These are phyloP conservation scores for Musa balbisiana DNA, from an alignment of 202 grass and related monocot species.

Conservation along the genomic window DNA sequence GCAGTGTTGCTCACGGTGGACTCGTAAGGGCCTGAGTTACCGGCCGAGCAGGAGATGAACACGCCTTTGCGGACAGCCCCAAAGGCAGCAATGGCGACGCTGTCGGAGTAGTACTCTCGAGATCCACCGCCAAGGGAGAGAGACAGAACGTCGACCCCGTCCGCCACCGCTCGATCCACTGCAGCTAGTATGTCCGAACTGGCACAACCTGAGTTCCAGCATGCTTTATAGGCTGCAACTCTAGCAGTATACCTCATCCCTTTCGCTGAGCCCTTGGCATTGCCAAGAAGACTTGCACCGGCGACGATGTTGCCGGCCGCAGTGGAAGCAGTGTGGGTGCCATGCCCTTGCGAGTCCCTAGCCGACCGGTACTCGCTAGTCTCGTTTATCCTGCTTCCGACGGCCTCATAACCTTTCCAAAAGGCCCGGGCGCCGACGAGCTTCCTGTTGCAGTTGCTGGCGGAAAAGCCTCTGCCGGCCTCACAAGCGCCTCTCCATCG, in stretches of 20 bases:
- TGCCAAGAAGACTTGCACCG: conserved; percentile 4
- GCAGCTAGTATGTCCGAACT: conserved; percentile 10
- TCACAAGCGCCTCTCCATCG: conserved; percentile 14
- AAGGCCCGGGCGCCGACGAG: conserved; percentile 14
- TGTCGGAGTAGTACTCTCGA: conserved; percentile 5
- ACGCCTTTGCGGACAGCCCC: conserved; percentile 10
- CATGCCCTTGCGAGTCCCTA: conserved; percentile 6
- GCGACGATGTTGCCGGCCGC: not conserved
- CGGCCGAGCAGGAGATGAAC: conserved; percentile 18
- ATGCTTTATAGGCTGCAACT: conserved; percentile 15
- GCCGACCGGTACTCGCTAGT: conserved; percentile 6
- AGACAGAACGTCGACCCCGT: conserved; percentile 15
- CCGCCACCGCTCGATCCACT: conserved; percentile 6
- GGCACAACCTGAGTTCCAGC: conserved; percentile 7
- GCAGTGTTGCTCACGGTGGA: conserved; percentile 5
- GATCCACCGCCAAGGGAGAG: conserved; percentile 6
- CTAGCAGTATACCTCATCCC: conserved; percentile 6
- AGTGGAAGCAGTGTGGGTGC: conserved; percentile 17
- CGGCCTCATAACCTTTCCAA: conserved; percentile 12
- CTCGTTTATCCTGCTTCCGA: not conserved
- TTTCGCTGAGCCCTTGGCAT: not conserved
- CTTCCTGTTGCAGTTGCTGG: conserved; percentile 9
- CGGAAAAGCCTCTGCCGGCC: not conserved
- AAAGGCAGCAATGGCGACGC: conserved; percentile 8
- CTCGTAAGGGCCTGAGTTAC: conserved; percentile 5